Evolutionary conservation across 1,284 basidiomycete species (phyloP).

Genomic region (Sphagnurus paluster): DNA sequence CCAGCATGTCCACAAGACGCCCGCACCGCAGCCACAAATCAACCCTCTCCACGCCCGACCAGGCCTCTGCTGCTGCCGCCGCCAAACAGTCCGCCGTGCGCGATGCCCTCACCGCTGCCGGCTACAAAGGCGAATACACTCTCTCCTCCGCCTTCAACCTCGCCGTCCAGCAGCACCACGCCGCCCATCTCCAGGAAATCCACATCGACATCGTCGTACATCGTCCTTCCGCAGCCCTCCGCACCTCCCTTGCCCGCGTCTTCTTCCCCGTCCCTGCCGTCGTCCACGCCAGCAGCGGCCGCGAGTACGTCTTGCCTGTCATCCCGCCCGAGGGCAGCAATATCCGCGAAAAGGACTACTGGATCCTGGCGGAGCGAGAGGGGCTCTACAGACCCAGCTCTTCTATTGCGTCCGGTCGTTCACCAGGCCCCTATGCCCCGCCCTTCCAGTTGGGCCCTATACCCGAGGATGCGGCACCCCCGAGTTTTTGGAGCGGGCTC

Average conservation of each 20-base stretch:
- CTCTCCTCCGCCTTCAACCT: not conserved
- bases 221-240: not conserved
- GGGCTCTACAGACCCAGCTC: too few species aligned
- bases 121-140: not conserved
- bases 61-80: not conserved
- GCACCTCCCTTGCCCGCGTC: not conserved
- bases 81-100: not conserved
- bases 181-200: slow-evolving; percentile 3
- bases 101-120: not conserved
- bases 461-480: not conserved
- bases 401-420: too few species aligned
- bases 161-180: not conserved
- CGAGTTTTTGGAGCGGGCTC: not conserved
- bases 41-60: not conserved
- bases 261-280: slow-evolving; percentile 1
- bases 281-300: not conserved
- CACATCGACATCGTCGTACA: slow-evolving; percentile 1
- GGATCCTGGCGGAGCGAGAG: not conserved
- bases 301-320: not conserved
- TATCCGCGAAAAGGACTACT: slow-evolving; percentile 1
- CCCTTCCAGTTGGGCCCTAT: not conserved
- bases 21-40: not conserved
- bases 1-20: too few species aligned
- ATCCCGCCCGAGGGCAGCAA: not conserved
- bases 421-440: too few species aligned